Conservation (phyloP, 1,284 basidiomycete species). For the Sporisorium iseilematis-ciliati region DNA sequence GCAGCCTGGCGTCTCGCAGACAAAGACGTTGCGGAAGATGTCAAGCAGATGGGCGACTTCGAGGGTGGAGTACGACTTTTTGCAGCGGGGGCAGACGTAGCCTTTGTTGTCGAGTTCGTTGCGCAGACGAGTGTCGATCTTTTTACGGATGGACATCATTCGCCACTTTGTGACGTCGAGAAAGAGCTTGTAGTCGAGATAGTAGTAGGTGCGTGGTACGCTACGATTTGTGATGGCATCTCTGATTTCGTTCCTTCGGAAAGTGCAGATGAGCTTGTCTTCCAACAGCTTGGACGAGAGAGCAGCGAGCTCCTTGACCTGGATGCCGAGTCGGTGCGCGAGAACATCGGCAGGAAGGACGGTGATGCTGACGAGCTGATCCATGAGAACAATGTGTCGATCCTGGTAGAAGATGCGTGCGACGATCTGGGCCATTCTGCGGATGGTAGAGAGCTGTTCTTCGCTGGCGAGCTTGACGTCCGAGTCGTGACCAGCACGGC, state of each 20-base stretch:
- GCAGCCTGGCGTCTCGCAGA: slow-evolving; percentile 71
- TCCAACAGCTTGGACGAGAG: slow-evolving; percentile 86
- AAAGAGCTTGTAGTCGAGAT: slow-evolving; percentile 93
- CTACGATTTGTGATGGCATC: slow-evolving; percentile 44
- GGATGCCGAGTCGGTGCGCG: slow-evolving; percentile 85
- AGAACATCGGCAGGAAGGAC: slow-evolving; percentile 93
- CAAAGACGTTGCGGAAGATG: slow-evolving; percentile 70
- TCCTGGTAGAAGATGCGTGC: slow-evolving; percentile 94
- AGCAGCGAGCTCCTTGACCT: slow-evolving; percentile 93
- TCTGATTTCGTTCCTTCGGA: slow-evolving; percentile 64
- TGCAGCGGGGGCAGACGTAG: slow-evolving; percentile 92
- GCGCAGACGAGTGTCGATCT: slow-evolving; percentile 77
- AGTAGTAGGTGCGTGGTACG: slow-evolving; percentile 78
- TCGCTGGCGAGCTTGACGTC: slow-evolving; percentile 55
- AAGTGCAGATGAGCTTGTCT: slow-evolving; percentile 77
- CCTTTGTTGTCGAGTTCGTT: slow-evolving; percentile 86
- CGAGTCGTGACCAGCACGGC: slow-evolving; percentile 36
- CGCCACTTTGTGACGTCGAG: slow-evolving; percentile 98
- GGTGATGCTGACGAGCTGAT: slow-evolving; percentile 88
- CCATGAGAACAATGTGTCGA: slow-evolving; percentile 89
- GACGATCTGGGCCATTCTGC: slow-evolving; percentile 85
- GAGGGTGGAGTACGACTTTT: slow-evolving; percentile 84
- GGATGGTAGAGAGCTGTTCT: slow-evolving; percentile 60
- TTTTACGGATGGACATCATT: slow-evolving; percentile 90
- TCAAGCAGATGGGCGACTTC: slow-evolving; percentile 87